Base-by-base conservation (phyloP, 108 stramenopile species). In the Bacterosira constricta region DNA sequence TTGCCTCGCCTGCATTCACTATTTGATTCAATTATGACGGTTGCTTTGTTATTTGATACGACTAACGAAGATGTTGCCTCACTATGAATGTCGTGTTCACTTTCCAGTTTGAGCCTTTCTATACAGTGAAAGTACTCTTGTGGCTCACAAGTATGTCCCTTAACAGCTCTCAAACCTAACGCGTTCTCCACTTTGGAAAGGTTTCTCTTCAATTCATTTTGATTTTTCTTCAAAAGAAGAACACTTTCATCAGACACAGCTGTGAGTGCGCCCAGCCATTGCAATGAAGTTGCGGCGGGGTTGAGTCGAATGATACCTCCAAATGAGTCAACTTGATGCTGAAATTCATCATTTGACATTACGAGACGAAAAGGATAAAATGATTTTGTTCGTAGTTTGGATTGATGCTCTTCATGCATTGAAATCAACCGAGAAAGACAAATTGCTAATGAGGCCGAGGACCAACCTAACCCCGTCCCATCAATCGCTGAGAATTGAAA, bases 331-430 rank as follows among this genome's bases (percentile, higher is more conserved):
- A 91, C 45, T 15, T 88, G 46, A 15, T 42, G 26, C 4, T 71
- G 65, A 37, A 64, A 80, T 34, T 88, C 88, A 41, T 89, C 85
- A 12, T 47, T 59, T 11, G 79, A 59, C 37, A 90, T 78, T 3
- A 89, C 74, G 29, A 94, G 71, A 11, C 84, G 84, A 6, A 94
- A 64, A 17, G 93, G 93, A 82, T 94, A 94, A 72, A 91, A 94
- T 27, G 90, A 90, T 27, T 69, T 45, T 8, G 88, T 87, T 38
- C 56, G 61, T 12, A 90, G 77, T 37, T 67, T 71, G 2, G 79
- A 23, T 0, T 69, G 12, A 51, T 90, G 83, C 58, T 91, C 89
- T 37, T 90, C 85, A 66, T 90, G 76, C 9, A 94, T 57, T 46
- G 67, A 70, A 9, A 85, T 77, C 54, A 94, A 55, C 4, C 80